phyloP scores from a whole-genome alignment of 1,284 basidiomycete species.

The Ceratobasidium sp. region DNA sequence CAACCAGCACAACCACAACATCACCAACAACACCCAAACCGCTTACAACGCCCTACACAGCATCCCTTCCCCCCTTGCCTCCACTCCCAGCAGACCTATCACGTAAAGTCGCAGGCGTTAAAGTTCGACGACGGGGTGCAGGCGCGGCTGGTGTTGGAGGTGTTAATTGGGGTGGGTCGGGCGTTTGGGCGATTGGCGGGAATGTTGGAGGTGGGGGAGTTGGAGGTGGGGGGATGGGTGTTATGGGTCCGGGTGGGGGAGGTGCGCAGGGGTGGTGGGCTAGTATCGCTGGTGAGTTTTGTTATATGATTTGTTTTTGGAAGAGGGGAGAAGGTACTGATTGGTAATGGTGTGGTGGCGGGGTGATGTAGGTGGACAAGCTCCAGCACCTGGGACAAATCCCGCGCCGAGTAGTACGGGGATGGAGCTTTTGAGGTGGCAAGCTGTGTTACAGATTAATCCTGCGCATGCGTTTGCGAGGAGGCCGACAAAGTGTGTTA shows the following conservation, averaged over 20 bases:
- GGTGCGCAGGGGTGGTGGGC: slow-evolving; percentile 45
- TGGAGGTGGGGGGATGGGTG: slow-evolving; percentile 4
- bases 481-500: slow-evolving; percentile 79
- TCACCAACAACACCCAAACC: slow-evolving; percentile 32
- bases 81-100: slow-evolving; percentile 27
- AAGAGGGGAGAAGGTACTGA: no score
- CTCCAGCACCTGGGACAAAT: slow-evolving; percentile 7
- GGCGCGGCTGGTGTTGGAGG: neutral
- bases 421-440: slow-evolving; percentile 79
- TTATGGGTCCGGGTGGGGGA: slow-evolving; percentile 39
- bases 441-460: slow-evolving; percentile 76
- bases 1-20: neutral
- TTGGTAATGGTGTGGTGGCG: neutral
- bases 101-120: slow-evolving; percentile 29
- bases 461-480: slow-evolving; percentile 78
- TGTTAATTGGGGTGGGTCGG: slow-evolving; percentile 38
- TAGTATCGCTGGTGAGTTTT: slow-evolving; percentile 22
- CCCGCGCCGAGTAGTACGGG: slow-evolving; percentile 16
- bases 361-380: slow-evolving; percentile 28
- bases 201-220: neutral
- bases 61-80: slow-evolving; percentile 10
- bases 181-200: slow-evolving; percentile 15
- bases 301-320: neutral
- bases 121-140: slow-evolving; percentile 14
- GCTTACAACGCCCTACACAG: slow-evolving; percentile 30